A percentile compares a stretch with the other conserved stretches of the same genome.
Evolutionary conservation across 1,139 yeast genomes (phyloP).

Genomic region (Suhomyces chickasaworum): DNA sequence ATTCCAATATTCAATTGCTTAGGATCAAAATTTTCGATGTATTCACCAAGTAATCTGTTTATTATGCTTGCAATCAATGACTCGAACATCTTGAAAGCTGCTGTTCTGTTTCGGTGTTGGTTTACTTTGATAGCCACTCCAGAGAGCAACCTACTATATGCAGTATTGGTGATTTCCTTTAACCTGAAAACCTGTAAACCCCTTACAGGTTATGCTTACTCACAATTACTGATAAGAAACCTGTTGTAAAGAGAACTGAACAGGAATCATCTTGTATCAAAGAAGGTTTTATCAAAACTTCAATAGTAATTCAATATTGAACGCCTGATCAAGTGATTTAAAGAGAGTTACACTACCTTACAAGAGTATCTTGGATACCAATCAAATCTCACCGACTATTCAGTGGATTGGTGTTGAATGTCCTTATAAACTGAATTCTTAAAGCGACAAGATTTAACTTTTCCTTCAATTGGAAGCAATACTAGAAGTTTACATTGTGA

Average conservation of each 20-base stretch:
- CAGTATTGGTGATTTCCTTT: not conserved
- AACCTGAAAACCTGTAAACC: not conserved
- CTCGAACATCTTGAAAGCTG: constrained; percentile 47
- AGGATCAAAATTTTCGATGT: constrained; percentile 94
- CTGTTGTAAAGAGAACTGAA: not conserved
- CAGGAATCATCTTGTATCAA: not conserved
- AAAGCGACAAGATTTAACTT: not conserved
- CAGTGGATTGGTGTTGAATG: not conserved
- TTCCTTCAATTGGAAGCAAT: not conserved
- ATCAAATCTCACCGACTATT: too few relatives aligned
- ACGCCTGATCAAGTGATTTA: too few relatives aligned
- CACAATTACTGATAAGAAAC: not conserved
- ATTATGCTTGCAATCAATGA: constrained; percentile 57
- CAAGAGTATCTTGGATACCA: not conserved
- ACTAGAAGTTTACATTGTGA: too few relatives aligned
- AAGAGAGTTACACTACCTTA: too few relatives aligned
- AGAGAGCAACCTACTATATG: not conserved
- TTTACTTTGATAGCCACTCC: not conserved
- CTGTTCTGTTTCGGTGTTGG: not conserved
- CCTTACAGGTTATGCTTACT: constrained; percentile 1
- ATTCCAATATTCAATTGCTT: constrained; percentile 93
- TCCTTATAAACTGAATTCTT: not conserved
- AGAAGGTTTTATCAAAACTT: not conserved
- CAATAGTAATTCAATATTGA: not conserved
- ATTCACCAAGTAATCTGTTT: constrained; percentile 60